Conservation (phyloP, 2,329 filamentous ascomycete species). For the Ceratocystis diversiconidia region DNA sequence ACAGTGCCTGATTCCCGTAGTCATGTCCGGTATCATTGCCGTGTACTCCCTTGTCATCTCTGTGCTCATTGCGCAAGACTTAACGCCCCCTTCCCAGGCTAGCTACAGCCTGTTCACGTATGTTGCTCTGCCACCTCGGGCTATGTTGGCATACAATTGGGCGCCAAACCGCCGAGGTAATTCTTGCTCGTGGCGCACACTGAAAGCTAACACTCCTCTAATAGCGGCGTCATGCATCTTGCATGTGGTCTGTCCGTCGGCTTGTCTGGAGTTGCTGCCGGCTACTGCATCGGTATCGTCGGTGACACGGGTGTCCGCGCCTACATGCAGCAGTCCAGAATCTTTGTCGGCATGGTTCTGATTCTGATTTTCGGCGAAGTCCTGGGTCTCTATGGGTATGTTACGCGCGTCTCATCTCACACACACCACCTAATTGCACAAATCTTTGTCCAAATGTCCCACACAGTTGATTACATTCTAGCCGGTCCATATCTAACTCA, state of each 20-base stretch:
- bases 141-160: no score
- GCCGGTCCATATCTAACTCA: neutral
- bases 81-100: conserved; percentile 51
- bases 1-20: conserved; percentile 69
- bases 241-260: conserved; percentile 83
- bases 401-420: conserved; percentile 16
- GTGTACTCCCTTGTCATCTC: conserved; percentile 96
- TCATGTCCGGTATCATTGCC: conserved; percentile 99
- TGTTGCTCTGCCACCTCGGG: conserved; percentile 23
- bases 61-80: conserved; percentile 85
- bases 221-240: conserved; percentile 81
- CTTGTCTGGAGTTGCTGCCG: conserved; percentile 80
- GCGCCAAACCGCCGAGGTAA: no score
- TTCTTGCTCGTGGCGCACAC: neutral
- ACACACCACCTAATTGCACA: neutral
- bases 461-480: neutral
- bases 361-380: conserved; percentile 99
- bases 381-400: conserved; percentile 86
- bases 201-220: conserved; percentile 4
- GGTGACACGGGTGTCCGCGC: conserved; percentile 87
- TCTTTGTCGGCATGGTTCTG: conserved; percentile 97
- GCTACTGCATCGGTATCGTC: conserved; percentile 91
- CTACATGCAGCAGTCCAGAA: conserved; percentile 89
- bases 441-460: no score
- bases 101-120: conserved; percentile 77